Base-by-base conservation (phyloP, 495 filamentous ascomycete species). In the Penicillium odoratum region DNA sequence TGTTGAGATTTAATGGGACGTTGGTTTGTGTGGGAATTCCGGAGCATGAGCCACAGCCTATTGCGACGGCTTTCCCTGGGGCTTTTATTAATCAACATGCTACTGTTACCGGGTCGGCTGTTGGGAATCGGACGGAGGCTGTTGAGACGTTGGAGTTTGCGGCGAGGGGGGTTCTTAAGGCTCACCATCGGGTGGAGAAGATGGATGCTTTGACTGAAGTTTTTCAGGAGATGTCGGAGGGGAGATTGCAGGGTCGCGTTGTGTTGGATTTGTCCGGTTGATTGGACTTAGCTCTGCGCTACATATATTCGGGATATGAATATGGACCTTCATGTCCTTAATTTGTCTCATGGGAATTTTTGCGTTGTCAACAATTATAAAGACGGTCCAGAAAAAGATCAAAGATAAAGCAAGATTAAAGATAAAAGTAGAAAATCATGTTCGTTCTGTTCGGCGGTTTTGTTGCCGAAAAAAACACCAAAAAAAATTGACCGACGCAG, bases 11-110 rank as follows among this genome's bases (percentile, higher is more conserved):
- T 62, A 81, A 83, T 50, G 88, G 88, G 0, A 81, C 82, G 0
- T 55, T 84, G 15, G 78, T 90, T 5, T 89, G 86, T 60, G 84
- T 91, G 15, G 88, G 88, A 0, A 74, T 91, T 18, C 88, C 88
- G 0, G 85, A 88, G 66, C 75, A 84, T 53, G 78, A 83, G 2
- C 75, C 76, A 3, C 66, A 81, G 64, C 71, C 83, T 15, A 87
- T 91, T 61, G 78, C 71, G 26, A 80, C 74, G 11, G 82, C 84
- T 4, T 76, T 70, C 48, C 85, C 87, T 11, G 63, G 65, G 1
- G 38, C 58, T 2, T 66, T 91, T 48, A 69, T 90, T 29, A 66
- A 64, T 42, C 77, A 79, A 63, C 80, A 84, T 48, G 65, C 75
- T 29, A 79, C 70, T 28, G 84, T 91, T 67, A 77, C 83, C 0